These are phyloP conservation scores for Nakazawaea anatomiae DNA, from an alignment of 805 yeast species.

Conservation along the genomic window DNA sequence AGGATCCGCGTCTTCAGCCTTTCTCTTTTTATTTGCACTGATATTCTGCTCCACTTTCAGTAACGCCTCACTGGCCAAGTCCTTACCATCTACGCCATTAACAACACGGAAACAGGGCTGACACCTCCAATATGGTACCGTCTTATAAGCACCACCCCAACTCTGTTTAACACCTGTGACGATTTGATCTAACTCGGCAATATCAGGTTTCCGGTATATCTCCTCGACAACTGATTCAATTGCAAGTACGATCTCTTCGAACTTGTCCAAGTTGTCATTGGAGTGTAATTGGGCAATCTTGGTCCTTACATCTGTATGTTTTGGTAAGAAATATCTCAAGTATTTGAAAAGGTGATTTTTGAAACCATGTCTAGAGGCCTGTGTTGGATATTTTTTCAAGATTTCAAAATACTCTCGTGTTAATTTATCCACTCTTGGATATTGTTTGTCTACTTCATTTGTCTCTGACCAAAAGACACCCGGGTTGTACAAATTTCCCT, in stretches of 20 bases:
- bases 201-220: slow-evolving; percentile 46
- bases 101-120: slow-evolving; percentile 94
- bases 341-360: slow-evolving; percentile 90
- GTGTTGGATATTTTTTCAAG: slow-evolving; percentile 53
- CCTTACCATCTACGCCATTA: slow-evolving; percentile 61
- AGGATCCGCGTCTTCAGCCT: not conserved
- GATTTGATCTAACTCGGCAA: slow-evolving; percentile 51
- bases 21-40: slow-evolving; percentile 1
- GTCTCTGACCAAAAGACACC: slow-evolving; percentile 68
- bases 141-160: slow-evolving; percentile 81
- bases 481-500: slow-evolving; percentile 90
- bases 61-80: slow-evolving; percentile 20
- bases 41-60: slow-evolving; percentile 8
- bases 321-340: slow-evolving; percentile 71
- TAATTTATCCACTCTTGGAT: slow-evolving; percentile 80
- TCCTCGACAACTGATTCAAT: slow-evolving; percentile 64
- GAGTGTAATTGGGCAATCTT: slow-evolving; percentile 50
- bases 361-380: slow-evolving; percentile 77
- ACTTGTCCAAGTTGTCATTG: slow-evolving; percentile 36
- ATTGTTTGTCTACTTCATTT: slow-evolving; percentile 54
- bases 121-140: slow-evolving; percentile 91
- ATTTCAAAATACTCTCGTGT: slow-evolving; percentile 86
- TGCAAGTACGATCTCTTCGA: slow-evolving; percentile 44
- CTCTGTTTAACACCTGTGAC: slow-evolving; percentile 43
- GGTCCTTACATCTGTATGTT: slow-evolving; percentile 74